Evolutionary conservation across 495 filamentous ascomycete species (phyloP), one percentile per base, ranked within the genome.

Genomic region (Rhizodiscina lignyota): DNA sequence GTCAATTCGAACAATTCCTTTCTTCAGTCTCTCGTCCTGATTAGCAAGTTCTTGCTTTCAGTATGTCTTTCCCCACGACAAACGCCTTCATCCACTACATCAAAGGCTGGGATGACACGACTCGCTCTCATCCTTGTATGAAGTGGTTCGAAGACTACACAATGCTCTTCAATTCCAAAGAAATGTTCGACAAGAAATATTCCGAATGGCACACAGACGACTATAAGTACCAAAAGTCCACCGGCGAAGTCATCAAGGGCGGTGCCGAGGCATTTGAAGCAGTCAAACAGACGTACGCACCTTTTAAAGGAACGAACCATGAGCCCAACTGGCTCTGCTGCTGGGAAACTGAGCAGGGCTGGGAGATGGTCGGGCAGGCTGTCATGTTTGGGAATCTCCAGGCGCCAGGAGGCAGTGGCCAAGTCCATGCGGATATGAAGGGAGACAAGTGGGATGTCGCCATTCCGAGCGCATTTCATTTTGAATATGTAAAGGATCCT

Each of bases 401-500:
- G 4, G 23, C 26, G 11, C 21, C 24, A 13, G n/a, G 18, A 8
- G 39, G 28, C 10, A 6, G 4, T 5, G 33, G 23, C 17, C 33
- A 36, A 21, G 28, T 26, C 30, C n/a, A n/a, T n/a, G n/a, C n/a
- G n/a, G 29, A 37, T 22, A 30, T 34, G 21, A 32, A 37, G 39
- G 39, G 39, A 13, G 23, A 32, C 4, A 34, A 36, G 20, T 41
- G 39, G 39, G 39, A 41, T 37, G 29, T 34, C 6, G 39, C 34
- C 8, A 16, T 36, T 15, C 23, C 18, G 18, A 16, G 13, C 12
- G 29, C 28, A 11, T 41, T 37, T 21, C 37, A 19, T 6, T 41
- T 41, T 15, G 24, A 38, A 21, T 41, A 41, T 41, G 39, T 41
- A 27, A 41, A 41, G 34, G 39, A 41, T 37, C n/a, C 10, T 21